Evolutionary conservation across 1,284 basidiomycete species (phyloP), one percentile per base, ranked within the genome.

Genomic region (Coniferiporia sulphurascens): DNA sequence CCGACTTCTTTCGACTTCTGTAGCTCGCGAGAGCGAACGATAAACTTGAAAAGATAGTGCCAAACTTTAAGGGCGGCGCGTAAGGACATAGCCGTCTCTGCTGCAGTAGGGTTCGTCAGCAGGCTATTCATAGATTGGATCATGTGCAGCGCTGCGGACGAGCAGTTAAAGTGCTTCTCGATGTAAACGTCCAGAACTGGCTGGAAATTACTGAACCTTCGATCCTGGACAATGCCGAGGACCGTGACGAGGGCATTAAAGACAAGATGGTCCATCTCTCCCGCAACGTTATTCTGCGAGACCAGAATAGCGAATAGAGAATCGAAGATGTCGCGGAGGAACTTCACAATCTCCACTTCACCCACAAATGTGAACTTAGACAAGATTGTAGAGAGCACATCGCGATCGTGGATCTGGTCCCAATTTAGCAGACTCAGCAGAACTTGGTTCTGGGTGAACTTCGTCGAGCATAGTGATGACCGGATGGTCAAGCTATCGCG

Each of bases 21-120:
- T 41, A 98, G 73, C 69, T 96, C 93, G 44, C 95, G 79, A 4
- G 93, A 88, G 21, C 91, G 83, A 7, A 92, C 86, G 65, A 98
- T 91, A 72, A 98, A 93, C 70, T 92, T 91, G 83, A 98, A 93
- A 65, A 98, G 85, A 69, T 96, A 94, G 67, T 95, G 90, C 93
- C 95, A 97, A 19, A 98, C 95, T 72, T 98, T 98, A 65, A 99
- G 80, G 12, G 94, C 89, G 1, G 93, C 86, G 43, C 95, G 87
- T 56, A 98, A 81, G 15, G 84, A 79, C 21, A 88, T 86, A 0
- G 89, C 92, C 2, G 82, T 86, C 35, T 95, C 92, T 9, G 80
- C 78, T 6, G 85, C 80, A 0, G 85, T 83, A 0, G 93, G 93
- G 62, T 89, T 84, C 22, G 78, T 77, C 55, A 98, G 79, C 5